Evolutionary conservation across 495 filamentous ascomycete species (phyloP), one percentile per base, ranked within the genome.

Genomic region (Trichocladium uniseriatum): DNA sequence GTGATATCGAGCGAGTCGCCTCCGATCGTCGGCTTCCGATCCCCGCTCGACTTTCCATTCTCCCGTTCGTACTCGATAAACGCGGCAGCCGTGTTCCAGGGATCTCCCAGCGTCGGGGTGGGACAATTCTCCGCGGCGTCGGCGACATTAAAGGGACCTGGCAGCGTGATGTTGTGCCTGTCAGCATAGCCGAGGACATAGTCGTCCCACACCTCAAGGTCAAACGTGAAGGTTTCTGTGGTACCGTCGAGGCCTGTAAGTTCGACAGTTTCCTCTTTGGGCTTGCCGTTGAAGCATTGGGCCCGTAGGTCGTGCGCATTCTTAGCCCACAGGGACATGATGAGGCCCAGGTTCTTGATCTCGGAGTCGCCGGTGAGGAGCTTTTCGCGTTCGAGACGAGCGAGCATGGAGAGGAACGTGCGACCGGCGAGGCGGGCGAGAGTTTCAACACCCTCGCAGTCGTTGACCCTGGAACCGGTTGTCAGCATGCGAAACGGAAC

Each of bases 1-100:
- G 65, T 69, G 41, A 69, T 56, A 27, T 69, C 67, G 21, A 61
- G 35, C 3, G 29, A 10, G 43, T 69, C 67, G 5, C 67, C 67
- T 6, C 63, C 65, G 5, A 69, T 65, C 8, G 18, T 40, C 18
- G 40, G 34, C 27, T 24, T 49, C 10, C 38, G 18, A 6, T 11
- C 3, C 38, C 15, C 35, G 13, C 27, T 11, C 19, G 16, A 14
- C 16, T 45, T 44, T 7, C 42, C 49, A 14, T 51, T 13, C 14
- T 29, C 20, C 20, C 15, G 32, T 15, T 38, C 43, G 32, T 58
- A 60, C 10, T 10, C 20, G 20, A 43, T 51, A 16, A 52, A 43
- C 5, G 49, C 48, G 29, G 36, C 43, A 1, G 21, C 47, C 20
- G 52, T 58, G 8, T 49, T 38, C 22, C 46, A 61, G 2, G 37